These are phyloP conservation scores for Pulicaria dysenterica DNA, from an alignment of 129 eudicot genomes.

Conservation along the genomic window DNA sequence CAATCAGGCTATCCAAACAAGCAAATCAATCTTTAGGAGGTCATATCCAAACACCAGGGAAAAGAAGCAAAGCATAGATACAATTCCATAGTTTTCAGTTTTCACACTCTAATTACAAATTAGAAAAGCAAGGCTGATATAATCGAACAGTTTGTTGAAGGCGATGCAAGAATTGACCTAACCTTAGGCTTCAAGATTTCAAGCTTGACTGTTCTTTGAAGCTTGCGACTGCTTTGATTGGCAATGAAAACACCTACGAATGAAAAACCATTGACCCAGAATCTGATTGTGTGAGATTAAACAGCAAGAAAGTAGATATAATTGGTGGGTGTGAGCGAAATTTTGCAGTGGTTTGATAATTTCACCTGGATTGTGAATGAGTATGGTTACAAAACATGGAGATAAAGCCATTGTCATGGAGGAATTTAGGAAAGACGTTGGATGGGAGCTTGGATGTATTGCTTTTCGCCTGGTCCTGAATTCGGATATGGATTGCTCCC, in stretches of 20 bases:
- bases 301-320: not conserved
- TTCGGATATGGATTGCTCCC: no score
- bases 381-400: conserved; percentile 25
- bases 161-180: conserved; percentile 35
- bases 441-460: not conserved
- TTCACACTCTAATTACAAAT: not conserved
- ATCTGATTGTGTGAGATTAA: conserved; percentile 11
- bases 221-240: conserved; percentile 35
- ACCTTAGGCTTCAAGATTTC: conserved; percentile 41
- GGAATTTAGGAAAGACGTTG: not conserved
- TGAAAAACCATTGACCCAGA: conserved; percentile 1
- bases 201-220: conserved; percentile 39
- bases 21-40: not conserved
- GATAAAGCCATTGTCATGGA: conserved; percentile 35
- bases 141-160: not conserved
- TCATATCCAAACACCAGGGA: not conserved
- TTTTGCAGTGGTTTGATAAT: not conserved
- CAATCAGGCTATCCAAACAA: not conserved
- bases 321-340: conserved; percentile 4
- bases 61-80: conserved; percentile 2
- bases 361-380: conserved; percentile 39
- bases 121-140: not conserved
- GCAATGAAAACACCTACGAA: conserved; percentile 31
- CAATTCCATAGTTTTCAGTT: not conserved
- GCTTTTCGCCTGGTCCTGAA: no score